Conservation (phyloP, 106 monocot species). For the Triglochin maritima region DNA sequence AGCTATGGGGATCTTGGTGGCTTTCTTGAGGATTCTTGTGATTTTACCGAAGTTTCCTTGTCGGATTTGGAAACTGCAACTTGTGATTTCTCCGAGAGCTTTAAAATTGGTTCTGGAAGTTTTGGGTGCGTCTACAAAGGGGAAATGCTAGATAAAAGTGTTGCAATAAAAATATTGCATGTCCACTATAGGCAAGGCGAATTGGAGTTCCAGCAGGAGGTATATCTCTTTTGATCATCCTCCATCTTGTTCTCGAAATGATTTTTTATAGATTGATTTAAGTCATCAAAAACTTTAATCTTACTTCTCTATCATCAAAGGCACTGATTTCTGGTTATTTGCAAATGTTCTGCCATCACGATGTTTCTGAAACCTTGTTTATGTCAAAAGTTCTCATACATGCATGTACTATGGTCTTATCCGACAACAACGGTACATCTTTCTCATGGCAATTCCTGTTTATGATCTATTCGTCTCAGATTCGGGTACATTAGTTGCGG, state of each 20-base stretch:
- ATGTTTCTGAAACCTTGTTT: too few species aligned
- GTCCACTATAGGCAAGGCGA: constrained; percentile 33
- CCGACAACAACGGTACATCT: too few species aligned
- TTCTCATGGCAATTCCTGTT: too few species aligned
- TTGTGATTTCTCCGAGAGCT: constrained; percentile 73
- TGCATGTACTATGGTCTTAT: too few species aligned
- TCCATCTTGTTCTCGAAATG: background rate
- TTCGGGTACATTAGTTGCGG: too few species aligned
- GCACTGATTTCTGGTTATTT: too few species aligned
- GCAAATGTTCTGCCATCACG: too few species aligned
- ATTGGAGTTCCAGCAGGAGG: constrained; percentile 69
- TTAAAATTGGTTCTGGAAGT: constrained; percentile 47
- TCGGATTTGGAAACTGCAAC: constrained; percentile 67
- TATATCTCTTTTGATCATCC: constrained; percentile 8
- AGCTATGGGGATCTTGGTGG: constrained; percentile 17
- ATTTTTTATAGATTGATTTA: too few species aligned
- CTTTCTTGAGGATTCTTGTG: constrained; percentile 11
- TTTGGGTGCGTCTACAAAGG: constrained; percentile 64
- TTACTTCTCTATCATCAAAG: too few species aligned
- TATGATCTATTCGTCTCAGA: too few species aligned
- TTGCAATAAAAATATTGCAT: constrained; percentile 53
- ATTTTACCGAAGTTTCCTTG: constrained; percentile 50
- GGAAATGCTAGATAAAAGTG: constrained; percentile 54
- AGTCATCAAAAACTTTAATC: too few species aligned
- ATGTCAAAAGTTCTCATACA: too few species aligned